phyloP scores from a whole-genome alignment of 2,329 filamentous ascomycete genomes.

The Fusarium duplospermum region DNA sequence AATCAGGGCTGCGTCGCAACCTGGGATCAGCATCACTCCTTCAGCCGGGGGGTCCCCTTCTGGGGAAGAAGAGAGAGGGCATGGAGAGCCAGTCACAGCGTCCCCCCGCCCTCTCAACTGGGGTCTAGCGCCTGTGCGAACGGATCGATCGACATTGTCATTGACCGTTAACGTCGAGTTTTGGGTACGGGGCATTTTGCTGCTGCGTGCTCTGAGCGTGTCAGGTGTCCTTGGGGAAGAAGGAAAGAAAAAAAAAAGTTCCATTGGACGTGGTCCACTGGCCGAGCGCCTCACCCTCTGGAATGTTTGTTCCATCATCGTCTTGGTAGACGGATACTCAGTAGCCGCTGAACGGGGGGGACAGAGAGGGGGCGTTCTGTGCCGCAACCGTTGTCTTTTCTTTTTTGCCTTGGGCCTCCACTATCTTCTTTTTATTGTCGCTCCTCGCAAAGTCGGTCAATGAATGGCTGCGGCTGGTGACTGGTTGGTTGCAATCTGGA shows the following conservation, averaged over 20 bases:
- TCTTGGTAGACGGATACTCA: neutral
- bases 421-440: neutral
- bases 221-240: neutral
- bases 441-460: slow-evolving; percentile 7
- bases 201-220: neutral
- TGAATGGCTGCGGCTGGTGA: slow-evolving; percentile 9
- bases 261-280: neutral
- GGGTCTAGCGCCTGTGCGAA: slow-evolving; percentile 36
- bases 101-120: slow-evolving; percentile 23
- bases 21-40: slow-evolving; percentile 25
- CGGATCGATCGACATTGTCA: slow-evolving; percentile 44
- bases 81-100: slow-evolving; percentile 22
- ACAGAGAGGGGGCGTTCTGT: slow-evolving; percentile 1
- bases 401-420: neutral
- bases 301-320: slow-evolving; percentile 9
- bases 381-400: slow-evolving; percentile 10
- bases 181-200: slow-evolving; percentile 7
- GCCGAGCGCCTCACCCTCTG: neutral
- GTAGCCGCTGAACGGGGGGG: neutral
- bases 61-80: slow-evolving; percentile 25
- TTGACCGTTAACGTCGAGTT: slow-evolving; percentile 29
- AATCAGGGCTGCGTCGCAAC: slow-evolving; percentile 23
- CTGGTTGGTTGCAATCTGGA: neutral
- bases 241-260: neutral
- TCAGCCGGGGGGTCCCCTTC: slow-evolving; percentile 16